Conservation (phyloP, 768 basidiomycete species). For the Fomitopsis pulvina region DNA sequence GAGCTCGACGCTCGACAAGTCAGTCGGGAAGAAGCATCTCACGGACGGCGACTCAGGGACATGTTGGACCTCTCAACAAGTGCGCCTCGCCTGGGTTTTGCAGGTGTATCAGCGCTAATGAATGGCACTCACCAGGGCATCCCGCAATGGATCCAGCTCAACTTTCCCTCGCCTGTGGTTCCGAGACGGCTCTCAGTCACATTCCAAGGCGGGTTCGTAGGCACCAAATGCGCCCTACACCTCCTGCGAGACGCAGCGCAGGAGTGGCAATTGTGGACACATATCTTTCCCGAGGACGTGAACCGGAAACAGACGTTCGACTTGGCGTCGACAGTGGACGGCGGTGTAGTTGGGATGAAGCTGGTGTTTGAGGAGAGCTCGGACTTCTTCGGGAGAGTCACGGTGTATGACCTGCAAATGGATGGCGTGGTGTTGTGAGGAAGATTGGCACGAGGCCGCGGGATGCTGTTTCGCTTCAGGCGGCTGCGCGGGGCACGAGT, state of each 20-base stretch:
- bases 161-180: slow-evolving; percentile 46
- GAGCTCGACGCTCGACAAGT: slow-evolving; percentile 73
- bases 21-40: slow-evolving; percentile 62
- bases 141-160: slow-evolving; percentile 68
- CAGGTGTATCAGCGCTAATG: too few species aligned
- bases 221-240: slow-evolving; percentile 52
- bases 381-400: slow-evolving; percentile 80
- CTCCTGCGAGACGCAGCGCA: slow-evolving; percentile 21
- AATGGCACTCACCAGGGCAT: slow-evolving; percentile 60
- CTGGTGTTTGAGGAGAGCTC: slow-evolving; percentile 76
- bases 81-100: too few species aligned
- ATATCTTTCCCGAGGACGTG: slow-evolving; percentile 74
- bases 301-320: slow-evolving; percentile 66
- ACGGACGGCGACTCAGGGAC: slow-evolving; percentile 70
- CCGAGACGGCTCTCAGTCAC: slow-evolving; percentile 55
- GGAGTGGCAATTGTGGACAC: slow-evolving; percentile 45
- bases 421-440: slow-evolving; percentile 15
- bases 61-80: slow-evolving; percentile 83
- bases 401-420: slow-evolving; percentile 55
- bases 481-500: not conserved
- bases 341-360: slow-evolving; percentile 45
- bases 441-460: not conserved
- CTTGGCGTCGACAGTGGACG: slow-evolving; percentile 12
- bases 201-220: slow-evolving; percentile 86
- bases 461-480: not conserved